Base-by-base conservation (phyloP, 306 rosid species). In the Ormosia emarginata region DNA sequence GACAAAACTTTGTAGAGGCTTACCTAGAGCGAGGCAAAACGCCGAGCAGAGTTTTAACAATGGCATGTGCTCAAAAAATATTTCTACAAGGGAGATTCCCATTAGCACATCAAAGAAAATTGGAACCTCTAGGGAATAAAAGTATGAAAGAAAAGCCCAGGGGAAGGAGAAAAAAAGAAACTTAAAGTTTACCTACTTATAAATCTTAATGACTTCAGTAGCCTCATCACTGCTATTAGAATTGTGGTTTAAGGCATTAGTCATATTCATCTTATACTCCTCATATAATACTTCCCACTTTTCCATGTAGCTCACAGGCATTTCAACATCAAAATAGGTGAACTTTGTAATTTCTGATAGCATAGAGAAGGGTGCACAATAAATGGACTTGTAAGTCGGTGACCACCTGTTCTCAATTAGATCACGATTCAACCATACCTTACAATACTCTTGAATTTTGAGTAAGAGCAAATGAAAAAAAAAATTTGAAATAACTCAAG, bases 331-430 rank as follows among this genome's bases (percentile, higher is more conserved):
- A 44, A 91, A 94, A 79, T 79, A 67, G 0, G 95, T 78, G 53
- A 93, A 93, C 71, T 84, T 91, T 52, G 39, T 15, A 44, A 90
- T 85, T 50, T 88, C 97, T 90, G 89, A 61, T 34, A 43, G 65
- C 69, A 82, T 36, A 36, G 24, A 83, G 49, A 84, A 13, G 37
- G 56, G n/a, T n/a, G 56, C 3, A 49, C 36, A 47, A 10, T 10
- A 43, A 8, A 7, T 39, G 69, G 10, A 81, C 32, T 44, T 18
- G 71, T 65, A 55, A 3, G 3, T 52, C 49, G 11, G 33, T 10
- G 46, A 71, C 62, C 47, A 4, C 10, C 80, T 61, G 4, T 63
- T 50, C 40, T n/a, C 56, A 50, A 36, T 8, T 36, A 47, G 13
- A 59, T 47, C 44, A 41, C 56, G 7, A 39, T 78, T 52, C 65